Evolutionary conservation across 495 filamentous ascomycete genomes (phyloP), one percentile per base, ranked within the genome.

Genomic region (Penicillium atrosanguineum): DNA sequence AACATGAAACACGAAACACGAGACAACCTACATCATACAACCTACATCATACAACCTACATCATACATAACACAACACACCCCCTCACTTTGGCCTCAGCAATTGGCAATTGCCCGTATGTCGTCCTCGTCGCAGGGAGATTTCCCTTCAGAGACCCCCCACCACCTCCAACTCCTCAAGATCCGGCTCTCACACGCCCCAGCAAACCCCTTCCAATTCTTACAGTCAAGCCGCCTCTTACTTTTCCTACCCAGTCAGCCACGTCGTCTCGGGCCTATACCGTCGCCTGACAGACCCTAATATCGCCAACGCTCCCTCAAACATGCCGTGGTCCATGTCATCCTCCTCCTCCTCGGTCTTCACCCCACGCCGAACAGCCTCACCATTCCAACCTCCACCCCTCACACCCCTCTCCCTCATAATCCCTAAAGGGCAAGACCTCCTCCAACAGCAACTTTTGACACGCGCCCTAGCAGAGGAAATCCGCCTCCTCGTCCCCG

Each of bases 401-500:
- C 69, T 84, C 41, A 83, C 79, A 15, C 80, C 82, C 0, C 64
- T 85, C 16, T 70, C 68, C n/a, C 75, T 85, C 19, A 70, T 61
- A 47, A 65, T 59, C 51, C 43, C 59, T 21, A 70, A 57, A 26
- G 60, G 67, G 46, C 47, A 67, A 41, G 63, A 65, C 46, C 59
- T 65, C 29, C 67, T 67, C 47, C 67, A 72, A 38, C 69, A 73
- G 39, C 72, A 75, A 39, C 74, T 95, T 44, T 78, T 97, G 28
- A 85, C 81, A 7, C 77, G 77, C 44, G 78, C 84, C 7, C 72
- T 98, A 12, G 94, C 94, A 2, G 95, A 98, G 72, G 94, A 98
- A 72, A 95, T 98, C 51, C 82, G 95, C 34, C 81, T 94, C 19
- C 84, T 97, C 46, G 78, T 98, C 9, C 94, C 94, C 1, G 78